Evolutionary conservation across 2,329 filamentous ascomycete genomes (phyloP).

Genomic region (Fusarium sp.): DNA sequence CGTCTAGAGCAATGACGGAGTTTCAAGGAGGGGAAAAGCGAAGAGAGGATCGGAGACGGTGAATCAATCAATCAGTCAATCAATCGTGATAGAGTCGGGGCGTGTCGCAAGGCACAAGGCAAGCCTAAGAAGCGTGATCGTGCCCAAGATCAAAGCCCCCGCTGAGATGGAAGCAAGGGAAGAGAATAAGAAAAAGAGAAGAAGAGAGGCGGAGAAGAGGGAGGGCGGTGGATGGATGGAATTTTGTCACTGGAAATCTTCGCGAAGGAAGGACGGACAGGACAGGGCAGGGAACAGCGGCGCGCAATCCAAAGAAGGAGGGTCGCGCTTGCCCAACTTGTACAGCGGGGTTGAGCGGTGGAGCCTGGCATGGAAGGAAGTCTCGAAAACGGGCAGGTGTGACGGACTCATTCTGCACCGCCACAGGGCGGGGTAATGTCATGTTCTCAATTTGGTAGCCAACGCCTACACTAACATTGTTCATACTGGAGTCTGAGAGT

Average conservation of each 20-base stretch:
- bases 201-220: conserved; percentile 22
- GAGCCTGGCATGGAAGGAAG: conserved; percentile 7
- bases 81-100: conserved; percentile 18
- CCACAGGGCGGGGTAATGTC: conserved; percentile 42
- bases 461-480: not conserved
- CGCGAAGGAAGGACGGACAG: conserved; percentile 8
- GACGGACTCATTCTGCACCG: conserved; percentile 30
- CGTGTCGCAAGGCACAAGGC: conserved; percentile 25
- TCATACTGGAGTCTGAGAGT: not conserved
- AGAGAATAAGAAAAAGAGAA: conserved; percentile 15
- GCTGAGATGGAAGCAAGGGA: conserved; percentile 22
- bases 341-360: conserved; percentile 36
- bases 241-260: conserved; percentile 29
- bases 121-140: conserved; percentile 21
- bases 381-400: conserved; percentile 9
- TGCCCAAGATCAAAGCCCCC: conserved; percentile 30
- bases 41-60: conserved; percentile 5
- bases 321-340: conserved; percentile 36
- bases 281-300: conserved; percentile 22
- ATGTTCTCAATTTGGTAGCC: not conserved
- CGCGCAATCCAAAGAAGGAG: conserved; percentile 31
- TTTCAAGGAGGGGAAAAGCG: conserved; percentile 18
- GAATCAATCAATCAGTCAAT: not conserved
- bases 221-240: conserved; percentile 14
- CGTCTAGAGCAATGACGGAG: conserved; percentile 19